These are phyloP conservation scores for Aspergillus quadricinctus DNA, from an alignment of 2,329 filamentous ascomycete genomes.

Conservation along the genomic window DNA sequence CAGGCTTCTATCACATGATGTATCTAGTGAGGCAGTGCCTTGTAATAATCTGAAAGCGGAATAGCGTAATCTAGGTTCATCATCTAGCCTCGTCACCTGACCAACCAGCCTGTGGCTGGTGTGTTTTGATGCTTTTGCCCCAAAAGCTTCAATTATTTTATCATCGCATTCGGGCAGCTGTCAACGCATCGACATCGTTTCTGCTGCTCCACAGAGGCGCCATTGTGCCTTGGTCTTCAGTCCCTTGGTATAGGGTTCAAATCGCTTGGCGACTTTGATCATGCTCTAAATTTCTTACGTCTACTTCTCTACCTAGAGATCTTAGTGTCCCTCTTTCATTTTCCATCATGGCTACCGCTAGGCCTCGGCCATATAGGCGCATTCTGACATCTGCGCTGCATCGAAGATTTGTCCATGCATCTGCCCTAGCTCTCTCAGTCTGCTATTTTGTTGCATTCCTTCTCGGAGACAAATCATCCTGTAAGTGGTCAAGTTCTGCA, in stretches of 20 bases:
- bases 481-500: slow-evolving; percentile 45
- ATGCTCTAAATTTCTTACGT: slow-evolving; percentile 19
- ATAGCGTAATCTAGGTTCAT: slow-evolving; percentile 5
- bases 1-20: slow-evolving; percentile 30
- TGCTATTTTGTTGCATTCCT: slow-evolving; percentile 70
- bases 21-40: slow-evolving; percentile 2
- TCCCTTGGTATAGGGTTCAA: background rate
- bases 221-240: background rate
- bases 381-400: slow-evolving; percentile 87
- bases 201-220: background rate
- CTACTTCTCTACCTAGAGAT: slow-evolving; percentile 18
- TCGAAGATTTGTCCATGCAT: slow-evolving; percentile 76
- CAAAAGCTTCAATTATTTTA: slow-evolving; percentile 21
- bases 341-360: slow-evolving; percentile 34
- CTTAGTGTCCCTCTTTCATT: slow-evolving; percentile 18
- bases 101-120: slow-evolving; percentile 16
- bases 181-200: slow-evolving; percentile 1
- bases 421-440: slow-evolving; percentile 62
- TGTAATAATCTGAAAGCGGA: slow-evolving; percentile 9
- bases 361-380: slow-evolving; percentile 65
- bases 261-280: slow-evolving; percentile 7
- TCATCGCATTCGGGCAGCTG: slow-evolving; percentile 14
- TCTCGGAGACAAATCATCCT: slow-evolving; percentile 64
- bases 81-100: slow-evolving; percentile 23
- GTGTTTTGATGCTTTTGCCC: slow-evolving; percentile 34